Evolutionary conservation across 75 land plant genomes (phyloP).

Genomic region (Isoetes taiwanensis): DNA sequence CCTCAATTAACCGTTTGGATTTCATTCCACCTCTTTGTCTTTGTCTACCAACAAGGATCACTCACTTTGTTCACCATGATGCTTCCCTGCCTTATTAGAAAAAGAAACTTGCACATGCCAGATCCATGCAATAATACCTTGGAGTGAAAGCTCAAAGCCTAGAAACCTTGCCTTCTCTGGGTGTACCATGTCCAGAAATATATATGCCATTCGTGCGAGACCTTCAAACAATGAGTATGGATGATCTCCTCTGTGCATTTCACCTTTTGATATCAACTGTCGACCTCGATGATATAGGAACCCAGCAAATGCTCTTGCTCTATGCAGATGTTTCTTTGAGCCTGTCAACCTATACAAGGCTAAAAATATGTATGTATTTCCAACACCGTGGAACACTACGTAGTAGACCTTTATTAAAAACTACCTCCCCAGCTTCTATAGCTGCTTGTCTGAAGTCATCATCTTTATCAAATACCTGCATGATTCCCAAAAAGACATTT

Average conservation of each 20-base stretch:
- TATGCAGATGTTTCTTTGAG: conserved; percentile 33
- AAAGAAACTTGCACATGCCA: too few species aligned
- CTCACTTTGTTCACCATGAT: too few species aligned
- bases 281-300: conserved; percentile 48
- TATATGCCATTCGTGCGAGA: conserved; percentile 62
- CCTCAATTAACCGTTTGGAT: too few species aligned
- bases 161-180: conserved; percentile 64
- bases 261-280: conserved; percentile 43
- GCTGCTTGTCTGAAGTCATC: conserved; percentile 61
- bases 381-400: conserved; percentile 81
- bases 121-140: too few species aligned
- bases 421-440: conserved; percentile 69
- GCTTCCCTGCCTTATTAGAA: too few species aligned
- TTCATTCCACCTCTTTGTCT: too few species aligned
- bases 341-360: conserved; percentile 66
- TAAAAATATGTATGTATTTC: conserved; percentile 75
- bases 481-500: neutral
- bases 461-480: conserved; percentile 59
- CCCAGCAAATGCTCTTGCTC: conserved; percentile 63
- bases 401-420: conserved; percentile 75
- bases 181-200: conserved; percentile 53
- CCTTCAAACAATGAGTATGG: conserved; percentile 88
- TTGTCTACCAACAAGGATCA: too few species aligned
- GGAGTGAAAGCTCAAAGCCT: conserved; percentile 82
- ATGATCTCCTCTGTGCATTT: conserved; percentile 82